These are phyloP conservation scores for Stylosanthes scabra DNA, from an alignment of 331 rosid genomes.

Conservation along the genomic window DNA sequence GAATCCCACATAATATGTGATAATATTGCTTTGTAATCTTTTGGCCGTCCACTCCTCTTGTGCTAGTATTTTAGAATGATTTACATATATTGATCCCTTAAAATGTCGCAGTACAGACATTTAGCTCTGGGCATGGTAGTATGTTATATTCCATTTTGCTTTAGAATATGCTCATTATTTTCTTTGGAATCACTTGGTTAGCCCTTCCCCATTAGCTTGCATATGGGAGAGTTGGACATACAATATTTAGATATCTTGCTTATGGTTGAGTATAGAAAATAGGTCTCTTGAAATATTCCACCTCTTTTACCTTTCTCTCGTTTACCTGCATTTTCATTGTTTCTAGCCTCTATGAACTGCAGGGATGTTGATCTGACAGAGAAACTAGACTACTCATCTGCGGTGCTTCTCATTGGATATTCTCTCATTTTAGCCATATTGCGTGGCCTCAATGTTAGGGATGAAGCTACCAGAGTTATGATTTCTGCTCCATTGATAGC, in stretches of 20 bases:
- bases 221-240: not conserved
- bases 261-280: slow-evolving; percentile 1
- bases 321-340: slow-evolving; percentile 23
- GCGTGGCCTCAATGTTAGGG: slow-evolving; percentile 63
- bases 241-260: not conserved
- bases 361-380: slow-evolving; percentile 83
- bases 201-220: not conserved
- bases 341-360: slow-evolving; percentile 42
- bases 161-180: not conserved
- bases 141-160: not conserved
- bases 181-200: not conserved
- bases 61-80: not conserved
- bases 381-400: slow-evolving; percentile 84
- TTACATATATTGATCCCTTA: not conserved
- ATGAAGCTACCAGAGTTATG: slow-evolving; percentile 79
- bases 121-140: not conserved
- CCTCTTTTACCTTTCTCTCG: not conserved
- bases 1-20: not conserved
- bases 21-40: not conserved
- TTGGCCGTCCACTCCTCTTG: not conserved
- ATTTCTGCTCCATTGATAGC: slow-evolving; percentile 80
- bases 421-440: slow-evolving; percentile 73
- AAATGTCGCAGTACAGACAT: too few relatives aligned
- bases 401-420: slow-evolving; percentile 77
- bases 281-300: not conserved